Conservation (phyloP, 2,329 filamentous ascomycete genomes). For the Tolypocladium ovalisporum region DNA sequence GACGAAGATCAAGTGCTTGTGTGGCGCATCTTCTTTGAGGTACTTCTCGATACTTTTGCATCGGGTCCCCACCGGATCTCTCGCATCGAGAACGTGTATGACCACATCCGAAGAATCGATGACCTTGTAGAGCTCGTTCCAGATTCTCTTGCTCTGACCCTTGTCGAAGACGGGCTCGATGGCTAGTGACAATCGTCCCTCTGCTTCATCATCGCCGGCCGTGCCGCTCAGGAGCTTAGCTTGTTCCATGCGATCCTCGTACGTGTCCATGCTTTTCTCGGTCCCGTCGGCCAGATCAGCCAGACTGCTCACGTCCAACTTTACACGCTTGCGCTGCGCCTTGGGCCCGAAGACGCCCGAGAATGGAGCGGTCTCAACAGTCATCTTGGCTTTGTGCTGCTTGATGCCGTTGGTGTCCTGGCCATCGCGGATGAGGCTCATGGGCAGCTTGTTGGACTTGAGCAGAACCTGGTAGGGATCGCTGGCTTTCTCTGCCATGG, state of each 20-base stretch:
- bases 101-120: slow-evolving; percentile 94
- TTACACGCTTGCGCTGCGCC: slow-evolving; percentile 83
- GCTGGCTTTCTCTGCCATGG: slow-evolving; percentile 79
- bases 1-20: slow-evolving; percentile 68
- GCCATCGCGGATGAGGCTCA: slow-evolving; percentile 82
- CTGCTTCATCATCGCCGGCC: slow-evolving; percentile 44
- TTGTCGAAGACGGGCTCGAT: slow-evolving; percentile 85
- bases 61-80: slow-evolving; percentile 81
- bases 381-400: slow-evolving; percentile 88
- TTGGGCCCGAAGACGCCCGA: slow-evolving; percentile 87
- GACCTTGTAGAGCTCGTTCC: slow-evolving; percentile 93
- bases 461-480: slow-evolving; percentile 93
- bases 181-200: slow-evolving; percentile 44
- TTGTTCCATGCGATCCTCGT: slow-evolving; percentile 71
- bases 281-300: slow-evolving; percentile 73
- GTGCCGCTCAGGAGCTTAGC: slow-evolving; percentile 64
- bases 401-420: slow-evolving; percentile 72
- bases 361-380: slow-evolving; percentile 79
- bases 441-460: slow-evolving; percentile 93
- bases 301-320: slow-evolving; percentile 73
- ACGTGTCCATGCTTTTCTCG: slow-evolving; percentile 69
- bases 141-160: slow-evolving; percentile 89
- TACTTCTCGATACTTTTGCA: slow-evolving; percentile 78
- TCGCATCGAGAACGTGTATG: slow-evolving; percentile 85
- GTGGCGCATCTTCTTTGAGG: slow-evolving; percentile 81